Base-by-base conservation (phyloP, 169 alveolate genomes). In the Cryptosporidium meleagridis region DNA sequence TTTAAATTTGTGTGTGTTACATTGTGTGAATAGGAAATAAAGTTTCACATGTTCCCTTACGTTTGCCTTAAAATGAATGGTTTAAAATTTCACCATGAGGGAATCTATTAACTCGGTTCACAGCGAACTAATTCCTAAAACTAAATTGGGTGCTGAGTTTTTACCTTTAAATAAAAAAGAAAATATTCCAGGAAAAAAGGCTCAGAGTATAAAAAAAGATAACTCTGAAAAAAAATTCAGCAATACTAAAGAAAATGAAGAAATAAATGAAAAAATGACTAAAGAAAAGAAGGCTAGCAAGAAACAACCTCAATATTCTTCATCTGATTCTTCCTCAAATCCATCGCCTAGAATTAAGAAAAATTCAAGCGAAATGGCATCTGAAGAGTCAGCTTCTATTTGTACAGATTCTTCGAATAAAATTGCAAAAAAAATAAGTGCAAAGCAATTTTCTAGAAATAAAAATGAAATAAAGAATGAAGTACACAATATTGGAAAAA, bases 391-490 rank as follows among this genome's bases (percentile, higher is more conserved):
- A 26, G 68, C 23, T n/a, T 29, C 58, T 3, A 51, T 23, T 6
- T 37, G 8, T 51, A 44, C 85, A 23, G 71, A 73, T 29, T 73
- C 86, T 29, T 33, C 44, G 29, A 55, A 31, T 0, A 51, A 31
- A 31, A 26, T 48, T 9, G 21, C 18, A 21, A 29, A n/a, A 10
- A 51, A 73, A 31, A 41, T 53, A 29, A 51, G 8, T 45, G 16
- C 65, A 29, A 73, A 55, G 33, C 59, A 53, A n/a, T 52, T 59
- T 35, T 18, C 59, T 8, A 73, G 52, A 59, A 21, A 37, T 10
- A 73, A 55, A 37, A 10, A 55, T 73, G 86, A 73, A 52, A 73
- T 73, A 55, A 73, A 31, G 37, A 73, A 52, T 55, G 86, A 73
- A 31, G 71, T 73, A 18, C 55, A 55, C 18, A 53, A 55, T 18